A percentile compares a stretch with the other conserved stretches of the same genome.
Conservation (phyloP, 768 basidiomycete genomes). For the Erythrobasidium yunnanense region DNA sequence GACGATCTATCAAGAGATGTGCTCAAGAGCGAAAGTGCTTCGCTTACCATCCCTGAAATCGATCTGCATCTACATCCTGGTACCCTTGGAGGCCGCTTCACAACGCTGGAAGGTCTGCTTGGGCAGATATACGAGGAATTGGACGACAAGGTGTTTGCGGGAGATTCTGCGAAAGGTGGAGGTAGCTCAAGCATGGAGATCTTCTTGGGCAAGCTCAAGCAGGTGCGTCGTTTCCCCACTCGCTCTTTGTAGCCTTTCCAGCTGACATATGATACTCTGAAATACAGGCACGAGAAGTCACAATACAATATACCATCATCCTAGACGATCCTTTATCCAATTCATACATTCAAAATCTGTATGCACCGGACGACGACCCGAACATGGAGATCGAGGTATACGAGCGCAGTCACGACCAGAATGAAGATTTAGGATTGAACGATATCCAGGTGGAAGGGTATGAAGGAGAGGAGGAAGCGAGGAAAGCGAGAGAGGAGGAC, state of each 20-base stretch:
- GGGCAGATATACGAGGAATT: conserved; percentile 92
- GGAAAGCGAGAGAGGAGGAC: conserved; percentile 8
- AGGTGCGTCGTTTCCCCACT: conserved; percentile 47
- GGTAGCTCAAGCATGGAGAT: conserved; percentile 51
- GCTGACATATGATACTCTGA: not conserved
- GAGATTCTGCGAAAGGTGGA: conserved; percentile 50
- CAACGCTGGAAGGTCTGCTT: conserved; percentile 88
- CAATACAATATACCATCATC: conserved; percentile 75
- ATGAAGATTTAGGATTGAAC: conserved; percentile 76
- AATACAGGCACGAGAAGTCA: conserved; percentile 61
- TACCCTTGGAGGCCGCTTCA: conserved; percentile 92
- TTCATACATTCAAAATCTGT: conserved; percentile 90
- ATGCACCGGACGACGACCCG: conserved; percentile 92
- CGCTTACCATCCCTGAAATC: conserved; percentile 83
- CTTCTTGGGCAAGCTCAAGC: conserved; percentile 68
- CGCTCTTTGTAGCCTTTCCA: not conserved
- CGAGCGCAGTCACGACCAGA: conserved; percentile 75
- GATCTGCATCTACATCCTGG: conserved; percentile 82
- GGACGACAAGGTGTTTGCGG: conserved; percentile 71
- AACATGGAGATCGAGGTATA: conserved; percentile 77
- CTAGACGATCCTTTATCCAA: conserved; percentile 92
- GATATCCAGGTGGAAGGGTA: conserved; percentile 37
- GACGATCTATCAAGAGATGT: conserved; percentile 90
- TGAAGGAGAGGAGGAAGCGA: conserved; percentile 28
- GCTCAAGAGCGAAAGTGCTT: conserved; percentile 92